Evolutionary conservation across 108 stramenopile genomes (phyloP).

Genomic region (Thalassiosira profunda): DNA sequence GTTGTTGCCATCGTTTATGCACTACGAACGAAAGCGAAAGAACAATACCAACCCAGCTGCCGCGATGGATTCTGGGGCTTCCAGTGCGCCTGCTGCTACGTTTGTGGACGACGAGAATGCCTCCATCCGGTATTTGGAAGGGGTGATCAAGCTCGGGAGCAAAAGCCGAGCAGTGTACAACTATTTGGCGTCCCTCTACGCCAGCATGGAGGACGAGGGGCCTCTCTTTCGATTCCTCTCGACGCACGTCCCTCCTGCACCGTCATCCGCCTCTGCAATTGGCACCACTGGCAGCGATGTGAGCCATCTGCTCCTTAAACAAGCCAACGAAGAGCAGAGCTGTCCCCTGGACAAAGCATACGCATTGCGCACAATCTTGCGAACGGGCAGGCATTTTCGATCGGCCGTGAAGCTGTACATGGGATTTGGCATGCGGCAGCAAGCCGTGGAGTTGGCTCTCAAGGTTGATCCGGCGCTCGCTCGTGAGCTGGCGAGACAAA

Average conservation of each 20-base stretch:
- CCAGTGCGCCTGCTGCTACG: slow-evolving; percentile 6
- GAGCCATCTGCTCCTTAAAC: slow-evolving; percentile 28
- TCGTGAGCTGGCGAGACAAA: slow-evolving; percentile 82
- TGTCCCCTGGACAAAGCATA: slow-evolving; percentile 80
- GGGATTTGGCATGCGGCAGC: slow-evolving; percentile 90
- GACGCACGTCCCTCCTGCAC: slow-evolving; percentile 61
- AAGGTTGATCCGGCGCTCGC: slow-evolving; percentile 87
- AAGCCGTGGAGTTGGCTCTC: slow-evolving; percentile 87
- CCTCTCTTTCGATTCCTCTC: slow-evolving; percentile 86
- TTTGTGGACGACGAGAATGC: slow-evolving; percentile 76
- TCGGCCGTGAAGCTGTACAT: slow-evolving; percentile 91
- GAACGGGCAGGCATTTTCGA: slow-evolving; percentile 84
- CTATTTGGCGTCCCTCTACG: slow-evolving; percentile 79
- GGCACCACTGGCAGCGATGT: no score
- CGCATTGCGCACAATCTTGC: slow-evolving; percentile 76
- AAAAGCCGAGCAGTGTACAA: slow-evolving; percentile 76
- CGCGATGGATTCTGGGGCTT: slow-evolving; percentile 23
- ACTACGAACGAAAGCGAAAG: slow-evolving; percentile 66
- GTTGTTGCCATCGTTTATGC: slow-evolving; percentile 82
- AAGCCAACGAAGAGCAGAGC: slow-evolving; percentile 47
- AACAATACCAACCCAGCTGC: slow-evolving; percentile 22
- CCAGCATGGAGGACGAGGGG: slow-evolving; percentile 81
- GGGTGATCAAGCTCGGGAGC: slow-evolving; percentile 84
- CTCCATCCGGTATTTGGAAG: slow-evolving; percentile 73
- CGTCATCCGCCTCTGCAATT: slow-evolving; percentile 14